phyloP scores from a whole-genome alignment of 768 basidiomycete species.

The Boletus fagicola region DNA sequence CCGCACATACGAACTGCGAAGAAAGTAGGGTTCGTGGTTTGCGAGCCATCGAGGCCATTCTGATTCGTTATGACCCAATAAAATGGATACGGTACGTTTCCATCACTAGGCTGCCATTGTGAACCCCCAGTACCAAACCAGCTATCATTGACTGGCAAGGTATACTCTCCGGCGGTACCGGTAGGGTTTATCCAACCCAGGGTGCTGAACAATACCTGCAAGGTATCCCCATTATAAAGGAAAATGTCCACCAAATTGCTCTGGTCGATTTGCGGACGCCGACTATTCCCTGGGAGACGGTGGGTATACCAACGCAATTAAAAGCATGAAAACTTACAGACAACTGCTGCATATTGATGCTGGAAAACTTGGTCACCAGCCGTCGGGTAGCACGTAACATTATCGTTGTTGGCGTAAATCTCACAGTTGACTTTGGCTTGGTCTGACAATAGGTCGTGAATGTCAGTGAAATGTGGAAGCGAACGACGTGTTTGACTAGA shows the following conservation, averaged over 20 bases:
- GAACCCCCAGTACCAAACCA: conserved; percentile 66
- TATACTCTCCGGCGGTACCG: conserved; percentile 52
- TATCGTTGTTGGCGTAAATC: conserved; percentile 59
- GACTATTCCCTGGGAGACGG: conserved; percentile 63
- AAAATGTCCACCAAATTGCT: conserved; percentile 67
- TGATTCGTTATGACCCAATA: conserved; percentile 77
- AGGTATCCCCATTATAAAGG: conserved; percentile 73
- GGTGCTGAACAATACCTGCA: conserved; percentile 43
- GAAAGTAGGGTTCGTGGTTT: conserved; percentile 70
- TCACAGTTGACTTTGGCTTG: conserved; percentile 51
- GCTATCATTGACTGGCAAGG: conserved; percentile 62
- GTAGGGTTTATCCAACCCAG: conserved; percentile 50
- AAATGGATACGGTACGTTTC: conserved; percentile 62
- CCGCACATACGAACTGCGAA: conserved; percentile 72
- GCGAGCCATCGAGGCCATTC: conserved; percentile 53
- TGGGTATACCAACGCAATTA: conserved; percentile 14
- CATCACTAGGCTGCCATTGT: conserved; percentile 41
- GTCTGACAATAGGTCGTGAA: conserved; percentile 18
- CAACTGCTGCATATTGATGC: conserved; percentile 70
- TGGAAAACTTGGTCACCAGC: conserved; percentile 58
- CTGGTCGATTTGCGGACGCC: conserved; percentile 63
- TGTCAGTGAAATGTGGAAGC: conserved; percentile 9
- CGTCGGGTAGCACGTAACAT: conserved; percentile 77
- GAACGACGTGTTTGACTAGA: conserved; percentile 7
- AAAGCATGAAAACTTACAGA: conserved; percentile 57